A percentile compares a stretch with the other conserved stretches of the same genome.
These are phyloP conservation scores for Diaporthe sp. DNA, from an alignment of 2,329 filamentous ascomycete genomes.

Conservation along the genomic window DNA sequence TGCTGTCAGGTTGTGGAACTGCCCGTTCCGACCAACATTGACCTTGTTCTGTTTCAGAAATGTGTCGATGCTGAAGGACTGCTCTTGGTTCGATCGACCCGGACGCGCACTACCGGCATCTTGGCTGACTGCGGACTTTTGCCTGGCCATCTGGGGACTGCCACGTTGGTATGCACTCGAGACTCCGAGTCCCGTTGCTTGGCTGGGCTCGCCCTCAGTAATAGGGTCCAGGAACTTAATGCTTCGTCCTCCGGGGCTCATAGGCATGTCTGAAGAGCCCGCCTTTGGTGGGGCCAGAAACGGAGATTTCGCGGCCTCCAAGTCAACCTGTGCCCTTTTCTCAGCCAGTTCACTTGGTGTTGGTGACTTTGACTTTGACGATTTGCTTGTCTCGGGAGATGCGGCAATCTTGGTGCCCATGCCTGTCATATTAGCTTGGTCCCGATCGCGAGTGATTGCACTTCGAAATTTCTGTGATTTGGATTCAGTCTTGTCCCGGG, in stretches of 20 bases:
- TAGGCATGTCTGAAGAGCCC: background rate
- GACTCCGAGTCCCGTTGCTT: constrained; percentile 31
- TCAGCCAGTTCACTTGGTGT: constrained; percentile 9
- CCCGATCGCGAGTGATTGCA: constrained; percentile 6
- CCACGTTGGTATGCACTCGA: constrained; percentile 17
- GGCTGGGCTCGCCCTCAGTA: constrained; percentile 19
- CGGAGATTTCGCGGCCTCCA: constrained; percentile 8
- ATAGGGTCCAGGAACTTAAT: constrained; percentile 33
- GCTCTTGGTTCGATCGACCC: background rate
- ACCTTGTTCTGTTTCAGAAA: constrained; percentile 51
- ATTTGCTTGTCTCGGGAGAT: constrained; percentile 1
- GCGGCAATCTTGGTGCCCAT: constrained; percentile 1
- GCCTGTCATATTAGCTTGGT: constrained; percentile 41
- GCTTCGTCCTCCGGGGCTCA: constrained; percentile 23
- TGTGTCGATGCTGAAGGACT: constrained; percentile 45
- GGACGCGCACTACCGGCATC: background rate
- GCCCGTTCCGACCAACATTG: constrained; percentile 64
- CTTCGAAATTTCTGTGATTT: background rate
- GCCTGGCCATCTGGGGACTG: constrained; percentile 20
- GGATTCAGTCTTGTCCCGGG: constrained; percentile 22
- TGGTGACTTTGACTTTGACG: constrained; percentile 11
- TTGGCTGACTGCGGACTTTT: constrained; percentile 9
- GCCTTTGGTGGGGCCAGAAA: constrained; percentile 23
- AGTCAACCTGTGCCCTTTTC: constrained; percentile 19
- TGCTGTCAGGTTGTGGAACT: constrained; percentile 66